These are phyloP conservation scores for Pelagomonas calceolata DNA, from an alignment of 108 stramenopile genomes.

Conservation along the genomic window DNA sequence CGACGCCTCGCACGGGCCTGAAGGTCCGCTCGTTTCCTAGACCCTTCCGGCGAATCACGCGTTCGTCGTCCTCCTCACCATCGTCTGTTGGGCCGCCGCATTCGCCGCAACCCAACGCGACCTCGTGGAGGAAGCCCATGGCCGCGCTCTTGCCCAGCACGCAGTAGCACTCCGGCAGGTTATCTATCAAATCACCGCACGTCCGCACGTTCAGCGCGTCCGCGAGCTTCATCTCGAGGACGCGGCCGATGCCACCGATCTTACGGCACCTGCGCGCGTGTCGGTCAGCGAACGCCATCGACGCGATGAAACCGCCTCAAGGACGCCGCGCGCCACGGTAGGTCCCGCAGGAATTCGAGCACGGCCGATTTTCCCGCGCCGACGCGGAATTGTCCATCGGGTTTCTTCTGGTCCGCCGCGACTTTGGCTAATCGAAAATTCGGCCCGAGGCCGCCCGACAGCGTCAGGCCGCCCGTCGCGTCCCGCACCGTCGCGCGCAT, in stretches of 20 bases:
- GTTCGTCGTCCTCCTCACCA: conserved; percentile 13
- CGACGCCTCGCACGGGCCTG: conserved; percentile 42
- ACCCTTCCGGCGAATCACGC: too few species aligned
- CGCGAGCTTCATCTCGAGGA: conserved; percentile 68
- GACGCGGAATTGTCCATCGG: conserved; percentile 84
- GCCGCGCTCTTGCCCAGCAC: conserved; percentile 60
- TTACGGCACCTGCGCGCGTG: too few species aligned
- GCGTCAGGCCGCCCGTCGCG: conserved; percentile 68
- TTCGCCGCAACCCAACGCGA: conserved; percentile 47
- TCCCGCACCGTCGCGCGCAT: conserved; percentile 56
- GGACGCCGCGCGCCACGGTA: conserved; percentile 34
- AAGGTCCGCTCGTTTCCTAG: conserved; percentile 87
- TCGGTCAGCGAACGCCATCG: not conserved
- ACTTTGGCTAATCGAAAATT: conserved; percentile 85
- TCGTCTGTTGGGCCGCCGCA: conserved; percentile 8
- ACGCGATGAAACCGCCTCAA: conserved; percentile 20
- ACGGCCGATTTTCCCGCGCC: conserved; percentile 44
- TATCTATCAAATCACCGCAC: conserved; percentile 59
- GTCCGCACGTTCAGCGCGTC: conserved; percentile 58
- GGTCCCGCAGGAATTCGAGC: conserved; percentile 51
- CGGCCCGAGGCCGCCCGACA: conserved; percentile 79
- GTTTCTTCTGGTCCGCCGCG: conserved; percentile 65
- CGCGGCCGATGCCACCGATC: conserved; percentile 79
- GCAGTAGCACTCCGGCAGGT: conserved; percentile 48
- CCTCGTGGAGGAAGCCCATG: conserved; percentile 58